Evolutionary conservation across 1,284 basidiomycete genomes (phyloP), one percentile per base, ranked within the genome.

Genomic region (Trametes polyzona): DNA sequence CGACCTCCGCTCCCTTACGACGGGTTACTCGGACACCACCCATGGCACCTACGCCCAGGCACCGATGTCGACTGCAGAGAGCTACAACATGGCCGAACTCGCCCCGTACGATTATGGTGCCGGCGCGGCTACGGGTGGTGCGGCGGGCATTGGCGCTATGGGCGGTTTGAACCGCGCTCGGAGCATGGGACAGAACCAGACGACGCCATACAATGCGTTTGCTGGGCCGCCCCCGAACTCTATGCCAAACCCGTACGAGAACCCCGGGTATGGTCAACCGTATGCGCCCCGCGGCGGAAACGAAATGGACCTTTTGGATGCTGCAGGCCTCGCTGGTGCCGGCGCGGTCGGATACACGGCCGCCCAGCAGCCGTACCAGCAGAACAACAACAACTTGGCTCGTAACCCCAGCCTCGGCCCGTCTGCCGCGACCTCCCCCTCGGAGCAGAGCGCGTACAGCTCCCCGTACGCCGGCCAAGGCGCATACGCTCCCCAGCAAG

Each of bases 1-100:
- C 41, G 64, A 65, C 23, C 42, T 63, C 36, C 65, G 52, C 43
- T 52, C 56, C 10, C 62, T 63, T 47, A 55, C 46, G 17, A 67
- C 72, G 7, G 78, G 75, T 11, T 85, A 82, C 66, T 87, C 86
- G 0, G 86, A 87, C 50, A 78, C 79, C 39, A 78, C 79, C 35
- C 88, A 89, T 56, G 87, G 85, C 12, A 87, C 86, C 3, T 85
- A 76, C 62, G 74, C 69, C 8, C 81, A 87, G 64, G 78, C 80
- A 0, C 79, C 87, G 0, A 61, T 80, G 58, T 50, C 59, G 72
- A 76, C 69, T 60, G 68, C 64, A 7, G 74, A 72, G 52, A 67
- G 73, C 23, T 86, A 84, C 64, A 74, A 75, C 36, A 81, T 85
- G 82, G 73, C 72, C 29, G 83, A 87, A 64, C 74, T 84, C 58